These are phyloP conservation scores for Hibiscus trionum DNA, from an alignment of 345 rosid species.

Conservation along the genomic window DNA sequence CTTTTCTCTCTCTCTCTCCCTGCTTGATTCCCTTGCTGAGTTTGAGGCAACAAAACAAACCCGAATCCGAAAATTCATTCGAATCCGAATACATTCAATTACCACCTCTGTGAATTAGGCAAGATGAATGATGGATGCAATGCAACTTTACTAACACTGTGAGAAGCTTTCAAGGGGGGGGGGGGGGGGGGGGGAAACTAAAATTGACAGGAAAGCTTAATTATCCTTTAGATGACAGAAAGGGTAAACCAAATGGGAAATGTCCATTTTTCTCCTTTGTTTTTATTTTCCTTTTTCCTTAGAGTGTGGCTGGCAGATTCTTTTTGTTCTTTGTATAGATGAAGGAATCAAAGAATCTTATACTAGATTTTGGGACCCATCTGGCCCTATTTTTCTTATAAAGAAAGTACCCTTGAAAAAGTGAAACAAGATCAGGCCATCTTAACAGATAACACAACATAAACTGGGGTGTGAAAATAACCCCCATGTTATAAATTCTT, in stretches of 20 bases:
- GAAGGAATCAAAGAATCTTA: constrained; percentile 78
- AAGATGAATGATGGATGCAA: constrained; percentile 33
- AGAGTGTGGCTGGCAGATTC: constrained; percentile 68
- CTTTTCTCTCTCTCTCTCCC: constrained; percentile 25
- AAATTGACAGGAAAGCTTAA: constrained; percentile 11
- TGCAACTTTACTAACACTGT: constrained; percentile 31
- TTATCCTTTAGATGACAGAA: constrained; percentile 26
- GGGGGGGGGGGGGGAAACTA: not conserved
- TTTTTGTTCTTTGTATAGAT: constrained; percentile 57
- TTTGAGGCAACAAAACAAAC: not conserved
- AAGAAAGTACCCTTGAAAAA: constrained; percentile 22
- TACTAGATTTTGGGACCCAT: constrained; percentile 29
- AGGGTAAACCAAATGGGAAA: constrained; percentile 23
- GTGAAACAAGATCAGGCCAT: constrained; percentile 34
- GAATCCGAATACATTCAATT: not conserved
- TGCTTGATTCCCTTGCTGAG: constrained; percentile 40
- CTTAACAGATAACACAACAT: constrained; percentile 1
- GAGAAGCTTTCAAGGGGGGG: constrained; percentile 13
- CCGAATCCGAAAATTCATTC: constrained; percentile 28
- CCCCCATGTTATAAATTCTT: not conserved
- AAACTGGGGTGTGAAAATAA: constrained; percentile 4
- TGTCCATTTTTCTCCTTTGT: not conserved
- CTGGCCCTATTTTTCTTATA: constrained; percentile 19
- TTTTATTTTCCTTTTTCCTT: constrained; percentile 7
- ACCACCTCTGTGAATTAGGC: constrained; percentile 24